Conservation (phyloP, 2,329 filamentous ascomycete species). For the Zalaria obscura region DNA sequence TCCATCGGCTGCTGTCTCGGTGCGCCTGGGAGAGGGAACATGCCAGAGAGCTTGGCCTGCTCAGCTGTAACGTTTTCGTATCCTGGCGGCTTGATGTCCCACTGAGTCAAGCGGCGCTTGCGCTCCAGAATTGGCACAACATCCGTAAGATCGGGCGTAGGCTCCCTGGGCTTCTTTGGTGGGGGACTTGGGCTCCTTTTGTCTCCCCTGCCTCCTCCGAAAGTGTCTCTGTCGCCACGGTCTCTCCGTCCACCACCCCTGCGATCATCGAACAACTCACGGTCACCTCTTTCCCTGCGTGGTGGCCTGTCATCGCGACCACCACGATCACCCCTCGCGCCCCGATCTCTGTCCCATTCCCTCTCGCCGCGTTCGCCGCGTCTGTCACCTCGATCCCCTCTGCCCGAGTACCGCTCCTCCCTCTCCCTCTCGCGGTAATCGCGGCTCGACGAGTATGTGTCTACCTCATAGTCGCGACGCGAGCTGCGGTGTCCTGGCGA, state of each 20-base stretch:
- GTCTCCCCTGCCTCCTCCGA: neutral
- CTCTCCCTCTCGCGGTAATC: constrained; percentile 87
- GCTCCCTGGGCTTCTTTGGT: constrained; percentile 80
- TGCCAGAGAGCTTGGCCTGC: constrained; percentile 94
- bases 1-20: constrained; percentile 94
- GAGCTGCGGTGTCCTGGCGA: constrained; percentile 65
- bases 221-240: constrained; percentile 17
- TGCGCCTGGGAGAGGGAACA: constrained; percentile 95
- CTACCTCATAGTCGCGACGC: constrained; percentile 61
- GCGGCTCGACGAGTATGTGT: constrained; percentile 85
- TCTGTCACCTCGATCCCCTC: constrained; percentile 25
- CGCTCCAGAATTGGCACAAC: constrained; percentile 69
- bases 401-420: constrained; percentile 75
- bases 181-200: constrained; percentile 60
- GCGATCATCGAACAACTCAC: constrained; percentile 28
- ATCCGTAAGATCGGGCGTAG: constrained; percentile 87
- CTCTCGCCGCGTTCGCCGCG: constrained; percentile 46
- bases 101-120: constrained; percentile 89
- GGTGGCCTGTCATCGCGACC: constrained; percentile 13
- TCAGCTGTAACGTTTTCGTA: constrained; percentile 98
- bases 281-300: constrained; percentile 22
- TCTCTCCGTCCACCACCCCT: constrained; percentile 1
- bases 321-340: constrained; percentile 14
- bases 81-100: constrained; percentile 97
- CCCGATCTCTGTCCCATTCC: constrained; percentile 8